Base-by-base conservation (phyloP, 2,329 filamentous ascomycete genomes). In the Scopulariopsis brevicaulis region DNA sequence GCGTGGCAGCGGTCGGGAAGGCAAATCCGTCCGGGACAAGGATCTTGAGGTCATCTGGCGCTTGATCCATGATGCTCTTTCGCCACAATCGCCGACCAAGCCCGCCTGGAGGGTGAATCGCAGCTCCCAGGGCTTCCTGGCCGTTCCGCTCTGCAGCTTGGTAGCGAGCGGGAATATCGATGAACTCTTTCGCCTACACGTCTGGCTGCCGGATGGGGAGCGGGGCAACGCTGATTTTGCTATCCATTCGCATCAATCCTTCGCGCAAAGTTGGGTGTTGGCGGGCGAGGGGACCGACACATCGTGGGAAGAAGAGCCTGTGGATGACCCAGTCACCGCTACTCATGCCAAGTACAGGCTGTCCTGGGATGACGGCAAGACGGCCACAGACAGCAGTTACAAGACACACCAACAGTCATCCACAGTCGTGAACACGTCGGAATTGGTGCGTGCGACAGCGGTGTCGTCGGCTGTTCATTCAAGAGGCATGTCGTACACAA, bases 251-350 rank as follows among this genome's bases (percentile, higher is more conserved):
- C 70, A 73, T 52, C 69, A 73, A 55, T 58, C 66, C 1, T 69
- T 67, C 56, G 69, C 63, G 0, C 68, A 71, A 59, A 71, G 69
- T 58, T 73, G 70, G 70, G 64, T 72, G 10, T 61, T 73, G 14
- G 67, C 67, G 0, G 71, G 71, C 11, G 59, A 68, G 56, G 69
- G 66, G 1, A 62, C n/a, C 7, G 68, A 73, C 58, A 63, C 65
- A 52, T 59, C 60, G 10, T 71, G 68, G 55, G 40, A 65, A 3
- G 66, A 66, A 1, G 60, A 65, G 28, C 58, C 59, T 1, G 63
- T 61, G 15, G 52, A 59, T 1, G 57, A 63, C 12, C 15, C 48
- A 0, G 55, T 37, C 1, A 54, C 56, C 3, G 68, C 67, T 0
- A 70, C 68, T 24, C 68, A 71, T 57, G 64, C 67, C 28, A 64